A percentile compares a stretch with the other conserved stretches of the same genome.
These are phyloP conservation scores for Russula ochroleuca DNA, from an alignment of 768 basidiomycete genomes.

Conservation along the genomic window DNA sequence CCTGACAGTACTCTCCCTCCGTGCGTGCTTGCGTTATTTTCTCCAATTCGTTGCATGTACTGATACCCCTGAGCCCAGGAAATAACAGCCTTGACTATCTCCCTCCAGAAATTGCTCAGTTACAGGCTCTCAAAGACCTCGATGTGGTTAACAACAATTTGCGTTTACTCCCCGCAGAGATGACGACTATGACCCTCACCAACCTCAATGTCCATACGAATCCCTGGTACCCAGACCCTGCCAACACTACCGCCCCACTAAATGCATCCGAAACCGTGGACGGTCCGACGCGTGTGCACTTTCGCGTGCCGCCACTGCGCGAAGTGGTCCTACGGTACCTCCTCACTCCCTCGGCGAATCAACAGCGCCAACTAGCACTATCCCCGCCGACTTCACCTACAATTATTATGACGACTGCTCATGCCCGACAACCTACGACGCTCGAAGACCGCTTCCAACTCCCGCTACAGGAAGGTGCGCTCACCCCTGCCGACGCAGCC, in stretches of 20 bases:
- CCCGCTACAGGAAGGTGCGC: constrained; percentile 19
- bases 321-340: constrained; percentile 26
- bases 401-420: neutral
- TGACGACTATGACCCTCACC: constrained; percentile 19
- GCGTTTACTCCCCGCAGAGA: constrained; percentile 26
- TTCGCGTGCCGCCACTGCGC: constrained; percentile 23
- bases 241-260: neutral
- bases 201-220: constrained; percentile 26
- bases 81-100: constrained; percentile 23
- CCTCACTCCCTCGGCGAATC: constrained; percentile 14
- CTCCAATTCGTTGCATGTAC: neutral
- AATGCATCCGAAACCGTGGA: neutral
- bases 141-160: constrained; percentile 26
- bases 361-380: neutral
- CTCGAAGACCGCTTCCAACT: constrained; percentile 22
- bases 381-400: neutral
- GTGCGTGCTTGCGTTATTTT: constrained; percentile 8
- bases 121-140: constrained; percentile 21
- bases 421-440: constrained; percentile 5
- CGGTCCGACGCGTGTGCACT: constrained; percentile 1
- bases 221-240: constrained; percentile 21
- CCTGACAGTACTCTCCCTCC: constrained; percentile 25
- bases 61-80: constrained; percentile 5
- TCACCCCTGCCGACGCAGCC: constrained; percentile 15
- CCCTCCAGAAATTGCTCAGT: constrained; percentile 25